Percentiles rank a stretch among this genome's conserved stretches.
Conservation (phyloP, 2,329 filamentous ascomycete species). For the Ophiostoma populinum region DNA sequence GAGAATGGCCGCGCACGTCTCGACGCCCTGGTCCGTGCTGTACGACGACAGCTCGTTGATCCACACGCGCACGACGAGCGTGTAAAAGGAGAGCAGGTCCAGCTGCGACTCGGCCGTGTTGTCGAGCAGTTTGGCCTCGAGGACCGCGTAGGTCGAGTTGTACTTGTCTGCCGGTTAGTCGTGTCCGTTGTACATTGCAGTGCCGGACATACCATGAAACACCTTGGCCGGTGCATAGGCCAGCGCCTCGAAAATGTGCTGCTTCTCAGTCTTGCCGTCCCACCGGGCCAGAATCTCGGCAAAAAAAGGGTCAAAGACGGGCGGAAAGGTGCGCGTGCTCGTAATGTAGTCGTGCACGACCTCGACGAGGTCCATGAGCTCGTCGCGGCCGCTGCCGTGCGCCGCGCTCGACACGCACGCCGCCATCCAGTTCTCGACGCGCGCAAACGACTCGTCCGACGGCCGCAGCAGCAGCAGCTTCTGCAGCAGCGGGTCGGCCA, state of each 20-base stretch:
- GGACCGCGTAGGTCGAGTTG: slow-evolving; percentile 26
- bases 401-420: slow-evolving; percentile 38
- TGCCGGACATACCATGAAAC: slow-evolving; percentile 33
- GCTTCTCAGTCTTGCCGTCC: slow-evolving; percentile 40
- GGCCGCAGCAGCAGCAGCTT: slow-evolving; percentile 55
- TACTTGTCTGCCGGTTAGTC: slow-evolving; percentile 37
- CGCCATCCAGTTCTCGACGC: slow-evolving; percentile 42
- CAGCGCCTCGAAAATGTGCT: slow-evolving; percentile 39
- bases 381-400: slow-evolving; percentile 26
- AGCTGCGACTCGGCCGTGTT: slow-evolving; percentile 34
- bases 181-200: too few relatives aligned
- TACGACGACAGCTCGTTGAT: slow-evolving; percentile 25
- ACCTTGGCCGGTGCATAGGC: slow-evolving; percentile 34
- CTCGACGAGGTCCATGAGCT: slow-evolving; percentile 35
- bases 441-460: slow-evolving; percentile 29
- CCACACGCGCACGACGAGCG: slow-evolving; percentile 45
- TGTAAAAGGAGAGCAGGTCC: slow-evolving; percentile 50
- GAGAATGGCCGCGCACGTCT: slow-evolving; percentile 15
- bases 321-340: slow-evolving; percentile 20
- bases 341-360: slow-evolving; percentile 37
- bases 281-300: slow-evolving; percentile 37
- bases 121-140: slow-evolving; percentile 35
- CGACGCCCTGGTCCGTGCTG: slow-evolving; percentile 10
- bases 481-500: slow-evolving; percentile 61
- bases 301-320: slow-evolving; percentile 20